Conservation (phyloP, 257 asterid species). For the Solanum chmielewskii region DNA sequence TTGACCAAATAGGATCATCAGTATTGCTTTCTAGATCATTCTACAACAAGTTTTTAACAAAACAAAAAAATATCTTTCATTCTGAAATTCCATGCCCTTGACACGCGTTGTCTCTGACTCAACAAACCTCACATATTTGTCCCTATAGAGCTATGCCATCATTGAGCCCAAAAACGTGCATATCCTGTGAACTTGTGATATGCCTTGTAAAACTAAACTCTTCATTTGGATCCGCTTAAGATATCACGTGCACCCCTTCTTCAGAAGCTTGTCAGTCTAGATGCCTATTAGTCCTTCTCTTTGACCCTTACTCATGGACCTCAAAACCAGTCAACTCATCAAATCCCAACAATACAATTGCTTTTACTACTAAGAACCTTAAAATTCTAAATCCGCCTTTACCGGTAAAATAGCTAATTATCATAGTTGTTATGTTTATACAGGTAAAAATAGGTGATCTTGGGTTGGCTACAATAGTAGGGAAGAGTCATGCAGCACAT, state of each 20-base stretch:
- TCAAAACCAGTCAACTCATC: background rate
- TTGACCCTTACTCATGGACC: background rate
- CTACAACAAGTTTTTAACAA: background rate
- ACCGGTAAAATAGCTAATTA: background rate
- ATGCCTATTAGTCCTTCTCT: background rate
- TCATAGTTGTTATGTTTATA: background rate
- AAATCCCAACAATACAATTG: background rate
- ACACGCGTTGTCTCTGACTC: background rate
- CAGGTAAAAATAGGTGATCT: constrained; percentile 25
- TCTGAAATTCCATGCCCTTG: background rate
- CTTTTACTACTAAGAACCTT: background rate
- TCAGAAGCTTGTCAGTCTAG: background rate
- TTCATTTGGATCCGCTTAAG: background rate
- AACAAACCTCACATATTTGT: background rate
- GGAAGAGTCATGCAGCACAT: constrained; percentile 23
- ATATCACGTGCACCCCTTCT: background rate
- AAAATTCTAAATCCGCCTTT: background rate
- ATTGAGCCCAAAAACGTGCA: background rate
- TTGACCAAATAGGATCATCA: background rate
- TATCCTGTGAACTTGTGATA: background rate
- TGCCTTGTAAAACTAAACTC: background rate
- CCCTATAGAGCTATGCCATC: background rate
- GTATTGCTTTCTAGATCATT: too few relatives aligned
- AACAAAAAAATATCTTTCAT: too few relatives aligned
- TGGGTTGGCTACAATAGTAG: constrained; percentile 20